Evolutionary conservation across 495 filamentous ascomycete genomes (phyloP), one percentile per base, ranked within the genome.

Genomic region (Haplographium delicatum): DNA sequence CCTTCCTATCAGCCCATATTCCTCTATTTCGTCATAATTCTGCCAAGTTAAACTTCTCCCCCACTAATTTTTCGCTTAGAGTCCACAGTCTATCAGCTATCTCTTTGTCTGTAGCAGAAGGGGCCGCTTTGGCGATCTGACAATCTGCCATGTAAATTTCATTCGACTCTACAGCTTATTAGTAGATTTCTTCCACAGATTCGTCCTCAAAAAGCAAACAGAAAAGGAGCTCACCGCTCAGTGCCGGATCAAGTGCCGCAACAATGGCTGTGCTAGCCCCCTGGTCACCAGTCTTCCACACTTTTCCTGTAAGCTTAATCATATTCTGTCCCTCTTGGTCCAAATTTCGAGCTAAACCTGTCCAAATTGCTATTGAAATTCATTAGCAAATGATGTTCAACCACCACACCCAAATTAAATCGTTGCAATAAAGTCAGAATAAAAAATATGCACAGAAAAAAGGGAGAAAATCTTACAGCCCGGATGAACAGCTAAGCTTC

Each of bases 251-350:
- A 53, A 82, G 68, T 0, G 79, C 79, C 1, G 79, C 80, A 15
- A 78, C 74, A 0, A 85, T 51, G 20, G 73, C 74, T 0, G 77
- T 83, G 7, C 78, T 73, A n/a, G 65, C 69, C 1, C 80, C 82
- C 51, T 78, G 67, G 31, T 76, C 68, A 0, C 61, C 47, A 1
- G 65, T 70, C 63, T 82, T 82, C 71, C 72, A 77, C 41, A 34
- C 42, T 10, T 35, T 34, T 11, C 65, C 70, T 1, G 62, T 64
- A 11, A 63, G 65, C 24, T 65, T 67, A 39, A 62, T 57, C 20
- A 56, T 11, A 6, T 27, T 18, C 11, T 47, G 27, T 8, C 20
- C 22, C 31, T 50, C 20, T 15, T 45, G 31, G 11, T 54, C 51
- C 1, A 56, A 25, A 23, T 38, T 44, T 5, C 53, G 27, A 4